Evolutionary conservation across 2,329 filamentous ascomycete genomes (phyloP), one percentile per base, ranked within the genome.

Genomic region (Phyllosticta citriasiana): DNA sequence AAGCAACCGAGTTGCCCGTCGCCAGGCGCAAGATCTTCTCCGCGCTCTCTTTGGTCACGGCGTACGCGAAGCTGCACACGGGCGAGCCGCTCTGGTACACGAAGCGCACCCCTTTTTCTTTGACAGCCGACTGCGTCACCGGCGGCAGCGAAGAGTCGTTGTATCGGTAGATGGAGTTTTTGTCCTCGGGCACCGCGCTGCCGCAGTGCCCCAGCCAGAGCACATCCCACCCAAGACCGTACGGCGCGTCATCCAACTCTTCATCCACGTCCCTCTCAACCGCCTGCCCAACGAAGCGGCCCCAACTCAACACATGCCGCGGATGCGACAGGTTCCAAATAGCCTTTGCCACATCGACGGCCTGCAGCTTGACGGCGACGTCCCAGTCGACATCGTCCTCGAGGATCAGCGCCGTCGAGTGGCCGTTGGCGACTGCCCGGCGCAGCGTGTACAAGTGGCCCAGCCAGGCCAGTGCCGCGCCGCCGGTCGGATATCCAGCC

Each of bases 171-270:
- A 58, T 52, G 53, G 10, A n/a, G 33, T 14, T 50, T 10, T 50
- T 10, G 35, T 51, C 55, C 33, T 57, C 35, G 14, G 47, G 40
- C 10, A 57, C 12, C 19, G 55, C 22, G 35, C 55, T 57, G 8
- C 68, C 71, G 59, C 68, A 74, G 62, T 76, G 73, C 4, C 73
- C 73, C 2, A 71, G 65, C 65, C 69, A 69, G 10, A 75, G 65
- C n/a, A 74, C 35, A 58, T 75, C 71, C 73, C 73, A 74, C 25
- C 69, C 62, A 27, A 71, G 66, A 1, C 69, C 73, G 56, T 72
- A 73, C 0, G 70, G 70, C 2, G 66, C 7, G 10, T 25, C 12
- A 2, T 25, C 12, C 4, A 27, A 8, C 16, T 47, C n/a, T 1
- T 16, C 40, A 5, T 47, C 40, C 40, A n/a, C 2, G 19, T 22